These are phyloP conservation scores for Rhamnella rubrinervis DNA, from an alignment of 331 rosid species.

Conservation along the genomic window DNA sequence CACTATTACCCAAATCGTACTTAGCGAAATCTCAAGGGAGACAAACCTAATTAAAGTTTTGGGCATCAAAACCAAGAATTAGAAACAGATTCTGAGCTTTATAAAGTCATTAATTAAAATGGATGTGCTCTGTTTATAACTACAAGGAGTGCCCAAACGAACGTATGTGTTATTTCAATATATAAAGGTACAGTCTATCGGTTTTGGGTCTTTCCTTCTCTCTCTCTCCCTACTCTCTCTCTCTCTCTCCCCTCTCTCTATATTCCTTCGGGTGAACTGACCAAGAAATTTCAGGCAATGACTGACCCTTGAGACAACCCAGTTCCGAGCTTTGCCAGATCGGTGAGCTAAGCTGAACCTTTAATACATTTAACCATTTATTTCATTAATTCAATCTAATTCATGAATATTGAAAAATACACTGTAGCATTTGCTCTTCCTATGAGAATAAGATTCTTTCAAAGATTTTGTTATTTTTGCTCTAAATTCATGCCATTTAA, in stretches of 20 bases:
- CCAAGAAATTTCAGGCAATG: conserved; percentile 48
- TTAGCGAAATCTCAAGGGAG: too few species aligned
- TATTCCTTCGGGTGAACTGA: conserved; percentile 22
- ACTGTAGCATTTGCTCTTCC: conserved; percentile 27
- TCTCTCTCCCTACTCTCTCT: neutral
- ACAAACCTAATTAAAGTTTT: too few species aligned
- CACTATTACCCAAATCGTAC: too few species aligned
- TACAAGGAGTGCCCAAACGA: conserved; percentile 10
- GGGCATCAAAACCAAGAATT: neutral
- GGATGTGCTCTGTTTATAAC: neutral
- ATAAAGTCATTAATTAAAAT: neutral
- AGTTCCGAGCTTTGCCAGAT: conserved; percentile 26
- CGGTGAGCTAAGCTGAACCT: conserved; percentile 44
- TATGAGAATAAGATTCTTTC: conserved; percentile 41
- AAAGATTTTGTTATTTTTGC: conserved; percentile 14
- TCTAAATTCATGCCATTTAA: conserved; percentile 36
- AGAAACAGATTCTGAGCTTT: neutral
- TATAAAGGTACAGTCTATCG: neutral
- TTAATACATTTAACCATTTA: conserved; percentile 22
- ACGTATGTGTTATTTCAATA: neutral
- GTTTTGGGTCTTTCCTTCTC: conserved; percentile 8
- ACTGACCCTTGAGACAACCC: conserved; percentile 34
- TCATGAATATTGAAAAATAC: conserved; percentile 20
- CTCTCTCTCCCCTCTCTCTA: conserved; percentile 17
- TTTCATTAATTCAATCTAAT: conserved; percentile 14